Base-by-base conservation (phyloP, 1,139 yeast species). In the Spathaspora sp. region DNA sequence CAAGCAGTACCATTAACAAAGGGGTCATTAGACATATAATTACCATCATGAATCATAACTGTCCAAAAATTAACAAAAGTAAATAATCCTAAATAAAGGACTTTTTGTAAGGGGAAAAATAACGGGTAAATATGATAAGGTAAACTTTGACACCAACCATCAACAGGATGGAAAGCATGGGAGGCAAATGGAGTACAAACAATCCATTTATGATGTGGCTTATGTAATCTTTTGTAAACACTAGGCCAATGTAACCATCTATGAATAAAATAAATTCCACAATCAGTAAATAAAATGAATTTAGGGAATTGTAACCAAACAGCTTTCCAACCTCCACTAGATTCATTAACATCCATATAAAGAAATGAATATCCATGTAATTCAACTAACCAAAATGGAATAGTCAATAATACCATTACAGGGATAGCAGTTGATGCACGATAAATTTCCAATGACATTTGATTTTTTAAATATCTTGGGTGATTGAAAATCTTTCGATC, bases 191-290 rank as follows among this genome's bases (percentile, higher is more conserved):
- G 99, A 3, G 99, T 91, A 54, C 98, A 93, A 44, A 93, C 97
- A 59, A 93, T 84, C 99, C 99, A 93, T 72, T 93, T 95, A 78
- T 93, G 99, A 68, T 93, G 99, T n/a, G 98, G 97, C 72, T 93
- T 93, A 74, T 93, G 99, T 54, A 93, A 73, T 29, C 63, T 67
- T 74, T 86, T 91, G 80, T 93, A 93, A 38, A 93, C 84, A 33
- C 77, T 59, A 26, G 97, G 97, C 86, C 91, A 88, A 67, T 93
- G 99, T 59, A 93, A 76, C 80, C 89, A 81, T 62, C 98, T 83
- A 70, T 93, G 99, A 57, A 90, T 86, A 62, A 87, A 76, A 67
- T 93, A 93, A 59, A 93, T 89, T 49, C 93, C 88, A 64, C 89
- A 86, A 68, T 93, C 99, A 7, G 99, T 91, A 65, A 93, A 93